Evolutionary conservation across 2,329 filamentous ascomycete species (phyloP).

Genomic region (Thermoascus crustaceus): DNA sequence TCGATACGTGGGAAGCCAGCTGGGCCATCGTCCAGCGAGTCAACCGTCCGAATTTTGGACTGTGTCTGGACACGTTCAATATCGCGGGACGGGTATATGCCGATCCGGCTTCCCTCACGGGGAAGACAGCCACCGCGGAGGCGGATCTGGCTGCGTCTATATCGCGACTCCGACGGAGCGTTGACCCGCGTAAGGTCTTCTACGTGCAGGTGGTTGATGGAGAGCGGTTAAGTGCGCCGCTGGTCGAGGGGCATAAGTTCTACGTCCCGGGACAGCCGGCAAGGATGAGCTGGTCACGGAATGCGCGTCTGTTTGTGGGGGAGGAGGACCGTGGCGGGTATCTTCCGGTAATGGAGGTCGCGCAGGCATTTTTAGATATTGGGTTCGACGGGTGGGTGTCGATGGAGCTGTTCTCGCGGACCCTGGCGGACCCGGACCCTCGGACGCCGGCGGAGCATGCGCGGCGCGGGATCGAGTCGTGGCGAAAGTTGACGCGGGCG

Average conservation of each 20-base stretch:
- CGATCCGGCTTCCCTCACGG: slow-evolving; percentile 50
- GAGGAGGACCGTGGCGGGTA: slow-evolving; percentile 56
- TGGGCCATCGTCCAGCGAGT: slow-evolving; percentile 62
- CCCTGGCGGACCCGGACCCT: slow-evolving; percentile 47
- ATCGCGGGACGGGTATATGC: slow-evolving; percentile 64
- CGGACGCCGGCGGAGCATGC: slow-evolving; percentile 50
- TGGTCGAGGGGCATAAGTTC: slow-evolving; percentile 51
- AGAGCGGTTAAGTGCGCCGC: slow-evolving; percentile 51
- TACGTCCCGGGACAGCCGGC: slow-evolving; percentile 51
- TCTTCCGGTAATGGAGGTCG: slow-evolving; percentile 56
- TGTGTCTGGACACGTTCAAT: slow-evolving; percentile 73
- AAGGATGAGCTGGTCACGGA: slow-evolving; percentile 71
- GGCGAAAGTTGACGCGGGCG: no score
- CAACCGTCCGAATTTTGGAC: slow-evolving; percentile 62
- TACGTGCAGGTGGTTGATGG: slow-evolving; percentile 72
- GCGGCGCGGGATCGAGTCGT: no score
- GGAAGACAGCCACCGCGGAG: slow-evolving; percentile 49
- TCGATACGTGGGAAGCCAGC: slow-evolving; percentile 62
- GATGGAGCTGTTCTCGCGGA: slow-evolving; percentile 60
- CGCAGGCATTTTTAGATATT: slow-evolving; percentile 54
- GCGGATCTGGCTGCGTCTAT: slow-evolving; percentile 48
- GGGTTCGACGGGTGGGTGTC: slow-evolving; percentile 64
- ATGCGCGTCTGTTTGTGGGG: slow-evolving; percentile 63
- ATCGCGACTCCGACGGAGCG: slow-evolving; percentile 42
- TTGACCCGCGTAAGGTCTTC: slow-evolving; percentile 61